Evolutionary conservation across 805 yeast species (phyloP), one percentile per base, ranked within the genome.

Genomic region (Wickerhamomyces strasburgensis): DNA sequence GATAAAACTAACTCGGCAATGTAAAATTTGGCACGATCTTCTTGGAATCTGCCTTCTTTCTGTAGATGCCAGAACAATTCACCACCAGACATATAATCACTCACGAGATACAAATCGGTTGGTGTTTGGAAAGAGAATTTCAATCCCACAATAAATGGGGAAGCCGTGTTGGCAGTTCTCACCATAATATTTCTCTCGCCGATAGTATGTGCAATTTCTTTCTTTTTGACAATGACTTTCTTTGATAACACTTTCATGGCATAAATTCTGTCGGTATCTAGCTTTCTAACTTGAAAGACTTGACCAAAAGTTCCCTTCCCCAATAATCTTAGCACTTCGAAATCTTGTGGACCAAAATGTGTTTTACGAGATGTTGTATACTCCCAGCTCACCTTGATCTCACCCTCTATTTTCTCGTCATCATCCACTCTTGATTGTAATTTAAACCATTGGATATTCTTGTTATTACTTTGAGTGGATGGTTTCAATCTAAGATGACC

Each of bases 261-360:
- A 59, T 93, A 93, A 40, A 93, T 83, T 52, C 97, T 76, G 41
- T 77, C 75, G 6, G 95, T 87, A 58, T 93, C 98, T 49, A 73
- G 73, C 72, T 90, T 93, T 46, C 83, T 79, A 30, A 93, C 98
- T 66, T 93, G 98, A 63, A 83, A 93, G 26, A 90, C 98, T 65
- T 87, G 96, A 23, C 98, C 98, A 68, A 90, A 90, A 1, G 98
- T 93, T 37, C 98, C 98, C 58, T 87, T 88, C 43, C 98, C 98
- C 43, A 90, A 68, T 36, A 90, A 68, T 54, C 96, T 73, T 51
- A 93, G 73, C 14, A 90, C 87, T 59, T 89, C 96, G 61, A 93
- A 93, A 62, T 93, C 98, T 35, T 81, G 82, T 5, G 98, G 98
- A 1, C 96, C 96, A 55, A 82, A 85, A 49, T 82, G 85, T 51